These are phyloP conservation scores for Aureobasidium sp. DNA, from an alignment of 2,329 filamentous ascomycete genomes.

Conservation along the genomic window DNA sequence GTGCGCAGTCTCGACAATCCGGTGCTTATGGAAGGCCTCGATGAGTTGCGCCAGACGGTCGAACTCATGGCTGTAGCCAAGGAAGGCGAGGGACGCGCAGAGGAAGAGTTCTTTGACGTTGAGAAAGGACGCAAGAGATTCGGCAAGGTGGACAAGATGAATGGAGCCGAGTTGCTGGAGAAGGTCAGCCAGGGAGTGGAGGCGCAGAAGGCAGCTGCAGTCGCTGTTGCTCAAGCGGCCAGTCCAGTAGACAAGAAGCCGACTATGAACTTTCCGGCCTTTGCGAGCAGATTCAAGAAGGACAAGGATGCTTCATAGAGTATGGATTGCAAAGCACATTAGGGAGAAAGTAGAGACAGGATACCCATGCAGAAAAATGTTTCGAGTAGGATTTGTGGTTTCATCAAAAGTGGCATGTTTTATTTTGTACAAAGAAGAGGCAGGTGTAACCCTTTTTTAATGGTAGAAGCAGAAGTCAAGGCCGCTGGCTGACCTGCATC, in stretches of 20 bases:
- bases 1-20: slow-evolving; percentile 74
- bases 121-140: slow-evolving; percentile 88
- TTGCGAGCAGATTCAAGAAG: slow-evolving; percentile 18
- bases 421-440: slow-evolving; percentile 7
- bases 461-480: not conserved
- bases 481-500: not conserved
- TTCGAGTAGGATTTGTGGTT: not conserved
- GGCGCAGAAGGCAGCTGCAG: slow-evolving; percentile 14
- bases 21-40: slow-evolving; percentile 79
- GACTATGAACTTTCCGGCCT: slow-evolving; percentile 17
- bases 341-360: not conserved
- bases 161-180: slow-evolving; percentile 82
- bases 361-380: not conserved
- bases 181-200: slow-evolving; percentile 48
- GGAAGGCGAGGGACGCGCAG: slow-evolving; percentile 57
- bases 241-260: slow-evolving; percentile 14
- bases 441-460: not conserved
- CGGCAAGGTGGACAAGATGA: slow-evolving; percentile 82
- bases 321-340: not conserved
- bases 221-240: slow-evolving; percentile 14
- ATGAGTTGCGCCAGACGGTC: slow-evolving; percentile 90
- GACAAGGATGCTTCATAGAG: slow-evolving; percentile 1
- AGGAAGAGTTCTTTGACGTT: slow-evolving; percentile 91
- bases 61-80: slow-evolving; percentile 60
- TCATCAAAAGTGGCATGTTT: slow-evolving; percentile 6